Percentiles rank a stretch among this genome's conserved stretches.
Evolutionary conservation across 305 asterid species (phyloP).

Genomic region (Rubia peregrina): DNA sequence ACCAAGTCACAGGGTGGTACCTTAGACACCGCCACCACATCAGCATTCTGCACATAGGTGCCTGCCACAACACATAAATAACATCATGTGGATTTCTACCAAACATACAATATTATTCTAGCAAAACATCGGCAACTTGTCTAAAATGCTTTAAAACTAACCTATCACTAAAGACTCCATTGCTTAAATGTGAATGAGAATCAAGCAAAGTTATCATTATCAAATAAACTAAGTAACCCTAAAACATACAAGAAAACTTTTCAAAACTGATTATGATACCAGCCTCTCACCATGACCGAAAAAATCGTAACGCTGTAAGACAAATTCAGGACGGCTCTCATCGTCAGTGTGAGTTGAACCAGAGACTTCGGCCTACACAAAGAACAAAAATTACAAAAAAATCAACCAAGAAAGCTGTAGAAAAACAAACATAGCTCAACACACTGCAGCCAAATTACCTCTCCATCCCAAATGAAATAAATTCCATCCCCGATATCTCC

Average conservation of each 20-base stretch:
- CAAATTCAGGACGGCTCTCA: slow-evolving; percentile 53
- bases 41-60: slow-evolving; percentile 52
- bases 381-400: slow-evolving; percentile 1
- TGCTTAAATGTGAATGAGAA: neutral
- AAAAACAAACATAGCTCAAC: slow-evolving; percentile 10
- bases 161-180: neutral
- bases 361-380: slow-evolving; percentile 73
- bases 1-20: slow-evolving; percentile 24
- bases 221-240: neutral
- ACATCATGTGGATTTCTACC: slow-evolving; percentile 9
- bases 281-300: slow-evolving; percentile 78
- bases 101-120: neutral
- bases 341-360: slow-evolving; percentile 60
- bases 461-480: slow-evolving; percentile 88
- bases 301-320: slow-evolving; percentile 59
- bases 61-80: slow-evolving; percentile 43
- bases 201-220: neutral
- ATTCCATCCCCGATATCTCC: slow-evolving; percentile 76
- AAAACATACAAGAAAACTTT: neutral
- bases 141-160: neutral
- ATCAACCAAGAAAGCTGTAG: neutral
- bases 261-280: slow-evolving; percentile 10
- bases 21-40: slow-evolving; percentile 83
- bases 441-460: slow-evolving; percentile 31
- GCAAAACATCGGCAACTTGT: neutral